Base-by-base conservation (phyloP, 2,329 filamentous ascomycete species). In the Geoglossum cookeanum region DNA sequence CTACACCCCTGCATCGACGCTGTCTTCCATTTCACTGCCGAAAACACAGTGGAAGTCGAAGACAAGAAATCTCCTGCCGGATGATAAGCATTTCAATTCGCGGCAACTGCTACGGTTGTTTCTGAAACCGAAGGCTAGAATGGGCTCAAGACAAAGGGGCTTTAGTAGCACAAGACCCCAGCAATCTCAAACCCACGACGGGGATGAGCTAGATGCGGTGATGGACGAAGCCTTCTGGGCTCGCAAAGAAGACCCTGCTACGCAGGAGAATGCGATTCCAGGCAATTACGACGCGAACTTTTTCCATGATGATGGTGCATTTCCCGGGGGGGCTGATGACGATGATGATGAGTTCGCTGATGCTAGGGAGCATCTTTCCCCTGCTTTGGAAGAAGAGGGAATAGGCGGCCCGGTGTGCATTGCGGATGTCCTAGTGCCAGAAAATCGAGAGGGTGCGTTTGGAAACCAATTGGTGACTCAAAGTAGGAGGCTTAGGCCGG, bases 141-240 rank as follows among this genome's bases (percentile, higher is more conserved):
- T 96, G 69, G 82, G 85, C 49, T 79, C 81, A 58, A 78, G 82
- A 53, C 81, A 77, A 61, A 71, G 75, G 49, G 73, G 75, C 3
- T 74, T 78, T 52, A 72, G 73, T 37, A 72, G 71, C 56, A 60
- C 63, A 55, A 66, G 67, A 68, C 35, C 72, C 72, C 17, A 55
- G 17, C 54, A 55, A 68, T 67, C 29, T 73, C 70, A 73, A 32
- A 51, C 49, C 30, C 37, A 53, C 15, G 72, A 75, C 27, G 74
- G 78, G 57, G 76, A 78, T 39, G 71, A 80, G 7, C 78, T 78
- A 1, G 79, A 83, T 59, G 85, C 82, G 45, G 87, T 95, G 59
- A 87, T 96, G 75, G 88, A 97, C 65, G 91, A 96, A 70, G 90
- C 86, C 22, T 97, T 94, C 72, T 98, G 92, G 89, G 92, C 92